Evolutionary conservation across 805 yeast genomes (phyloP), one percentile per base, ranked within the genome.

Genomic region (Candida sithepensis): DNA sequence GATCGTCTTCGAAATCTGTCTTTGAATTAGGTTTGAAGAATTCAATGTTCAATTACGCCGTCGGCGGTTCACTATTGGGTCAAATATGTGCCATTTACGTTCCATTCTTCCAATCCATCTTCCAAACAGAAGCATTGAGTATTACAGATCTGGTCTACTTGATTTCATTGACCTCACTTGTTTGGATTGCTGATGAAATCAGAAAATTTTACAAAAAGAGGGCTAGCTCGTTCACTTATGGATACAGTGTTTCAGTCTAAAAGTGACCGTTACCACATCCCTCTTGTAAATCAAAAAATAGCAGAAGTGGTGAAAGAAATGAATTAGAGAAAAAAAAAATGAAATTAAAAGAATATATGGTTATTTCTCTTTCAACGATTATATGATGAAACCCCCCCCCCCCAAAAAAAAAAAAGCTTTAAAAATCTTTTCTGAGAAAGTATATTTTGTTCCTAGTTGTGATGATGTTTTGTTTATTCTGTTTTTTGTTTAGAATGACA

Each of bases 11-110:
- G 40, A 91, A 88, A 63, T 86, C 96, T 2, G 79, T 86, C 16
- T 86, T 90, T 59, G 85, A 87, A 61, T 59, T 92, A 41, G 99
- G 99, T 0, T 56, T 88, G 53, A 74, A 77, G 7, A 94, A 94
- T 69, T 78, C 75, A 50, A 92, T 94, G 96, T 94, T 94, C 73
- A 94, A 94, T 62, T 71, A 85, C 54, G 97, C 99, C 0, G 97
- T 94, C 18, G 81, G 86, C 13, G 87, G 94, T 1, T 90, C 97
- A 1, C 65, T 94, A 37, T 44, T 88, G 43, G 99, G 99, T 12
- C 98, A 94, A 69, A 66, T 94, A 52, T 86, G 95, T 64, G 99
- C 96, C 14, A 84, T 94, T 47, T 94, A 94, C 64, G 77, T 92
- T 39, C 96, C 97, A 50, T 90, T 91, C 59, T 87, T 94, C 75